phyloP scores from a whole-genome alignment of 2,329 filamentous ascomycete species.

The Aspergillus cejpii region DNA sequence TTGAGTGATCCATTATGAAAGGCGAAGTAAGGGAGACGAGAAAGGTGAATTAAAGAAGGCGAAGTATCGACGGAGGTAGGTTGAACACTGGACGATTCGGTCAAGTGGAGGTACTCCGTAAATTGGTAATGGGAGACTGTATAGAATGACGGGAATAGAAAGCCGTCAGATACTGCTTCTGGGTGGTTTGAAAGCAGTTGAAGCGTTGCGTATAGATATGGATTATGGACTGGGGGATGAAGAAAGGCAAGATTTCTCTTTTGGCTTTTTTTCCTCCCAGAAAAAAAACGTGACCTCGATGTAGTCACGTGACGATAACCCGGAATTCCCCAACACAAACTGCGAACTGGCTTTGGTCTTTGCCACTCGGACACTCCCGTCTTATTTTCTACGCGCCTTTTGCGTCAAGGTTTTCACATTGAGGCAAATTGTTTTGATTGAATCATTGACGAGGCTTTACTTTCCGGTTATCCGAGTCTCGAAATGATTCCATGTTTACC shows the following conservation, averaged over 20 bases:
- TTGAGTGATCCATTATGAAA: slow-evolving; percentile 75
- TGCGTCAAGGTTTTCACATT: background rate
- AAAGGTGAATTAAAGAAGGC: slow-evolving; percentile 8
- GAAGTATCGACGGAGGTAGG: background rate
- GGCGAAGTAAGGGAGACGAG: slow-evolving; percentile 1
- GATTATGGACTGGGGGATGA: slow-evolving; percentile 1
- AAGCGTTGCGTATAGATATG: background rate
- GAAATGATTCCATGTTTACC: background rate
- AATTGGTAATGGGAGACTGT: background rate
- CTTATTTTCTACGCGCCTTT: background rate
- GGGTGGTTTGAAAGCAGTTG: background rate
- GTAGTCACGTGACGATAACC: slow-evolving; percentile 14
- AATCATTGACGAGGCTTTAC: background rate
- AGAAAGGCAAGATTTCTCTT: slow-evolving; percentile 10
- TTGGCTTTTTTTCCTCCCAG: slow-evolving; percentile 19
- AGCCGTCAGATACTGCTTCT: background rate
- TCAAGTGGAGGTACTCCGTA: slow-evolving; percentile 1
- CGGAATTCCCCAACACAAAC: slow-evolving; percentile 8
- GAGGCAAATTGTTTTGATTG: background rate
- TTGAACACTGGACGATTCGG: background rate
- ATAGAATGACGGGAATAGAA: background rate
- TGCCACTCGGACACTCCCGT: slow-evolving; percentile 1
- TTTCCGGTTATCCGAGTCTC: background rate
- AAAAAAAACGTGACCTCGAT: slow-evolving; percentile 21
- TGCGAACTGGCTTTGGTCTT: background rate